phyloP scores from a whole-genome alignment of 2,329 filamentous ascomycete genomes.

The Aspergillus tamarii region DNA sequence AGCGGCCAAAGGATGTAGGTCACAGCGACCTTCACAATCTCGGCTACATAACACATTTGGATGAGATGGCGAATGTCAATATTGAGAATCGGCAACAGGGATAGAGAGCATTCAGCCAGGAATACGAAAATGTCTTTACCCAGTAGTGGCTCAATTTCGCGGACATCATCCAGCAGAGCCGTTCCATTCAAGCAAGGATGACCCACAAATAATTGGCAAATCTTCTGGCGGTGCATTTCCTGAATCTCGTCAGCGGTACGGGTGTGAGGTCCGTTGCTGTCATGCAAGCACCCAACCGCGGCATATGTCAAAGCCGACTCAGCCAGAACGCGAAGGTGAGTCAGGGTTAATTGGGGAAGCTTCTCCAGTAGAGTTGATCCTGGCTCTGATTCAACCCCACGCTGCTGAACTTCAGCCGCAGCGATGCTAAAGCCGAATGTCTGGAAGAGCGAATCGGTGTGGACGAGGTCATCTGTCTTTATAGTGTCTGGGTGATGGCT shows the following conservation, averaged over 20 bases:
- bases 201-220: conserved; percentile 74
- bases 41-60: conserved; percentile 84
- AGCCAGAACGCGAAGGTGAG: conserved; percentile 82
- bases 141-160: conserved; percentile 45
- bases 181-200: conserved; percentile 46
- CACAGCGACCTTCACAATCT: conserved; percentile 80
- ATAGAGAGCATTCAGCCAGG: conserved; percentile 76
- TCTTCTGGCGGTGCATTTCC: conserved; percentile 70
- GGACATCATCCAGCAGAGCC: conserved; percentile 37
- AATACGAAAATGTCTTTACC: conserved; percentile 57
- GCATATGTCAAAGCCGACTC: conserved; percentile 88
- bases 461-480: conserved; percentile 51
- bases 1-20: conserved; percentile 52
- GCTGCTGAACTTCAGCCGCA: conserved; percentile 86
- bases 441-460: conserved; percentile 47
- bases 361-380: conserved; percentile 79
- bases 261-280: conserved; percentile 60
- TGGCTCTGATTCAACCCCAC: conserved; percentile 74
- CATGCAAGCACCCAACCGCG: conserved; percentile 71
- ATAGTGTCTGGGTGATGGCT: conserved; percentile 45
- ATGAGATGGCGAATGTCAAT: conserved; percentile 79
- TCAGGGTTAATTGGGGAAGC: conserved; percentile 80
- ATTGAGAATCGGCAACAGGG: conserved; percentile 66
- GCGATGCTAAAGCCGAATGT: conserved; percentile 82
- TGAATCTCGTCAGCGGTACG: conserved; percentile 66